Conservation (phyloP, 2,329 filamentous ascomycete species). For the Fusarium sulawesiense region DNA sequence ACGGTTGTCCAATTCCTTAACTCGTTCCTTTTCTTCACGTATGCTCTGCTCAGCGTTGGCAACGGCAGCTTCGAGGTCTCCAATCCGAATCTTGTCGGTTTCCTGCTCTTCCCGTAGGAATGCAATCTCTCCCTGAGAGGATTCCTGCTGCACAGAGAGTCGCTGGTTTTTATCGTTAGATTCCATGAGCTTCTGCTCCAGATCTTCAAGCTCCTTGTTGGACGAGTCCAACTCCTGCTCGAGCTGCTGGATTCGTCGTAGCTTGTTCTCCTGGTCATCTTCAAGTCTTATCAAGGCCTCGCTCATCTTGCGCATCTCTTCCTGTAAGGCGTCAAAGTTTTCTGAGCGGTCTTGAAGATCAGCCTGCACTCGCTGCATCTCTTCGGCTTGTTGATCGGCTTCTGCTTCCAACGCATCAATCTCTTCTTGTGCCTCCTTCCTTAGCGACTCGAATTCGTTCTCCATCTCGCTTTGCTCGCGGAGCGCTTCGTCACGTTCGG, state of each 20-base stretch:
- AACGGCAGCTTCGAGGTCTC: slow-evolving; percentile 86
- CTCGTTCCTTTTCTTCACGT: slow-evolving; percentile 85
- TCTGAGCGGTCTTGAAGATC: slow-evolving; percentile 83
- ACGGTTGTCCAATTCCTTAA: slow-evolving; percentile 77
- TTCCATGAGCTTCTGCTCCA: slow-evolving; percentile 87
- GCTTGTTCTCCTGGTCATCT: slow-evolving; percentile 85
- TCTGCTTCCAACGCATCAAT: slow-evolving; percentile 76
- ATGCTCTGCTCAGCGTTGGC: slow-evolving; percentile 82
- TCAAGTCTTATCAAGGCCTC: slow-evolving; percentile 88
- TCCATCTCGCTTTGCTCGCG: slow-evolving; percentile 71
- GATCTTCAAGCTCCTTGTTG: slow-evolving; percentile 85
- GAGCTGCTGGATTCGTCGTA: slow-evolving; percentile 82
- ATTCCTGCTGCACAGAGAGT: slow-evolving; percentile 91
- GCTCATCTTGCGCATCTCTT: slow-evolving; percentile 92
- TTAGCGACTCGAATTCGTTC: slow-evolving; percentile 69
- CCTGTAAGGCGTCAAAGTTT: slow-evolving; percentile 90
- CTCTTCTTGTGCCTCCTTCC: slow-evolving; percentile 73
- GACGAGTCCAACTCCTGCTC: slow-evolving; percentile 85
- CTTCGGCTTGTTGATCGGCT: slow-evolving; percentile 76
- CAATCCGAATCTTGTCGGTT: slow-evolving; percentile 96
- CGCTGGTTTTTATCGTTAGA: slow-evolving; percentile 88
- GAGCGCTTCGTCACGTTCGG: slow-evolving; percentile 87
- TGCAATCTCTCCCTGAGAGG: slow-evolving; percentile 89
- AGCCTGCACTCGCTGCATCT: slow-evolving; percentile 75
- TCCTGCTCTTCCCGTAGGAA: slow-evolving; percentile 98